Evolutionary conservation across 495 filamentous ascomycete species (phyloP).

Genomic region (Tuber microsphaerosporum): DNA sequence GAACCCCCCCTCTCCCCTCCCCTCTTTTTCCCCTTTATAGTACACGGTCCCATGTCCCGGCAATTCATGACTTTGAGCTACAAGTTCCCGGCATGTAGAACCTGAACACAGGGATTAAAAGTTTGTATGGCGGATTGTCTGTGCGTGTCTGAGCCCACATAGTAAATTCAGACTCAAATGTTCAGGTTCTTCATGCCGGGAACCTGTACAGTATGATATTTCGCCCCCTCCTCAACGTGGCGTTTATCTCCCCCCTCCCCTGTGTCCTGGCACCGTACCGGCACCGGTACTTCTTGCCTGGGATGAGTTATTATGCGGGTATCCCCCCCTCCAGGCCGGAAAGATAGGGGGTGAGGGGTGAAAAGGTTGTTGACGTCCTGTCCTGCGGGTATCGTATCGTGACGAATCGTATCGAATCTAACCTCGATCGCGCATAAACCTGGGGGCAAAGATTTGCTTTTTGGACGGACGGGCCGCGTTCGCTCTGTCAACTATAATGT

Average conservation of each 20-base stretch:
- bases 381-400: slow-evolving; percentile 2
- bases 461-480: background rate
- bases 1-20: background rate
- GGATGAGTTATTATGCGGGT: too few species aligned
- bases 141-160: too few species aligned
- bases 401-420: slow-evolving; percentile 2
- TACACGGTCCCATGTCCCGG: background rate
- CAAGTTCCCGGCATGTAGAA: too few species aligned
- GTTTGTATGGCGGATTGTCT: too few species aligned
- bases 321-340: background rate
- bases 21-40: background rate
- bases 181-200: too few species aligned
- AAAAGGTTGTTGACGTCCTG: background rate
- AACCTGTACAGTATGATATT: too few species aligned
- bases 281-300: background rate
- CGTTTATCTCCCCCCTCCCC: too few species aligned
- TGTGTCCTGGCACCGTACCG: too few species aligned
- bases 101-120: too few species aligned
- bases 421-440: background rate
- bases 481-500: background rate
- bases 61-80: background rate
- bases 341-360: background rate
- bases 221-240: too few species aligned
- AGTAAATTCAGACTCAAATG: too few species aligned
- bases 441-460: background rate